Base-by-base conservation (phyloP, 768 basidiomycete species). In the Suillus weaverae region DNA sequence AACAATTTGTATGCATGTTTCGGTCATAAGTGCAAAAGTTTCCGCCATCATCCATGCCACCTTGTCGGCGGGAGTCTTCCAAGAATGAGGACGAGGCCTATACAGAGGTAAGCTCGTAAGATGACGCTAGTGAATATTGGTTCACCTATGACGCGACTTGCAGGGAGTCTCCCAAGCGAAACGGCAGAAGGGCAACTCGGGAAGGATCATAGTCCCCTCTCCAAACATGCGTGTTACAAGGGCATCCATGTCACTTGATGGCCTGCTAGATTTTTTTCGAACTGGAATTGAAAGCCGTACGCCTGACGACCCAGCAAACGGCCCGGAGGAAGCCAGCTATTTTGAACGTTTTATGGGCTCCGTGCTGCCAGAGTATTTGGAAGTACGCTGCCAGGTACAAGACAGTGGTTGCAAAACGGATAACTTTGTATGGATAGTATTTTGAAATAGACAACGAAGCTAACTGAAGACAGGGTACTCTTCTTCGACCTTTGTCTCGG, bases 401-500 rank as follows among this genome's bases (percentile, higher is more conserved):
- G 38, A 59, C 57, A 41, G 18, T 11, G 38, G 41, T 10, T 30
- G 39, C 18, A 41, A 39, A 8, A 39, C 18, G 57, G 39, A 59
- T 18, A 41, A 30, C 38, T 30, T 41, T 41, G 57, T 59, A 41
- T 30, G 57, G 16, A 30, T 59, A 30, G 6, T 7, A 20, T 32
- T 59, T 59, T 59, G 57, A 41, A 2, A 7, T 5, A 3, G 18
- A 32, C 5, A 26, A 38, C 11, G 11, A 30, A 39, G 36, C 39
- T 59, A 36, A 59, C 38, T 20, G 14, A 13, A 59, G 18, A 18
- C 43, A 82, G 81, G 76, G 77, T 16, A 67, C 79, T 65, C 64
- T 61, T 14, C 66, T 83, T 39, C 77, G 83, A 32, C 77, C 82
- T 4, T 72, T 83, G 55, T 80, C 82, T 30, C 78, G 77, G 43